Evolutionary conservation across 441 rosid genomes (phyloP).

Genomic region (Jatropha multifida): DNA sequence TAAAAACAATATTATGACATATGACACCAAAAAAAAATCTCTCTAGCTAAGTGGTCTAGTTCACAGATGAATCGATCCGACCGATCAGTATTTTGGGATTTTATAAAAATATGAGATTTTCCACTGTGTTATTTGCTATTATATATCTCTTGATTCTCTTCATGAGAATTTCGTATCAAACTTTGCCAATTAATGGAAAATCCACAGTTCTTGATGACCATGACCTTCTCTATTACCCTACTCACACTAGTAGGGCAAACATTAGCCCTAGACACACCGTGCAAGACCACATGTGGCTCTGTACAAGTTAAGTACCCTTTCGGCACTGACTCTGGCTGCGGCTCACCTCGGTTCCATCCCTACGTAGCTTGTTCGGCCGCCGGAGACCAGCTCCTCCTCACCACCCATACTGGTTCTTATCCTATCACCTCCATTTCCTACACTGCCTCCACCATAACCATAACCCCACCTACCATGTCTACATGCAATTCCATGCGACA

Average conservation of each 20-base stretch:
- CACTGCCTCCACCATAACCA: constrained; percentile 32
- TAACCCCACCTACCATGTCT: constrained; percentile 43
- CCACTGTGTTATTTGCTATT: not conserved
- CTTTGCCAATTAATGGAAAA: constrained; percentile 15
- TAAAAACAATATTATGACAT: no score
- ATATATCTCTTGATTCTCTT: not conserved
- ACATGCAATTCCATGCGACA: constrained; percentile 47
- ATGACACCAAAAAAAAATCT: no score
- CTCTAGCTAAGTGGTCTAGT: no score
- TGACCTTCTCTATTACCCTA: constrained; percentile 10
- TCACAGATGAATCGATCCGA: no score
- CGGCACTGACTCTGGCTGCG: constrained; percentile 45
- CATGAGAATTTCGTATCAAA: not conserved
- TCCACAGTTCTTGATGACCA: constrained; percentile 6
- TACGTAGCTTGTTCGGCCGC: constrained; percentile 35
- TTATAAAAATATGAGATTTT: no score
- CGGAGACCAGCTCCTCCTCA: constrained; percentile 34
- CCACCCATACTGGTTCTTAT: constrained; percentile 52
- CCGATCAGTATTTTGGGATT: no score
- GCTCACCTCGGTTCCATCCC: constrained; percentile 44
- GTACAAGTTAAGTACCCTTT: constrained; percentile 48
- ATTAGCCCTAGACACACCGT: constrained; percentile 17
- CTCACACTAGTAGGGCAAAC: not conserved
- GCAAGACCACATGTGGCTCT: constrained; percentile 41
- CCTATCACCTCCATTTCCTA: constrained; percentile 46